phyloP scores from a whole-genome alignment of 345 rosid species.

The Pseudoturritis turrita region DNA sequence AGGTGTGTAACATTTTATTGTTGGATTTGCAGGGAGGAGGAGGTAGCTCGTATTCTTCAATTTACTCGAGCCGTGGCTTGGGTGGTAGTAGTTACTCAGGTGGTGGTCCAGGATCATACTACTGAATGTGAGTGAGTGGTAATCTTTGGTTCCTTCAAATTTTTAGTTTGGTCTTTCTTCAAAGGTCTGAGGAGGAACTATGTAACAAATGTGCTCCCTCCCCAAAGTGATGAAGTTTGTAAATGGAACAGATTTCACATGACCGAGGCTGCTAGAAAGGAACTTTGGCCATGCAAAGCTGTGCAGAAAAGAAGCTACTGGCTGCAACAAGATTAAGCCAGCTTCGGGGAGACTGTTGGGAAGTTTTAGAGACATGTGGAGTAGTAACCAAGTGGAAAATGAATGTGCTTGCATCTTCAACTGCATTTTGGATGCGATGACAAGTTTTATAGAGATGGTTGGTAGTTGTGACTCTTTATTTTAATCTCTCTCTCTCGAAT shows the following conservation, averaged over 20 bases:
- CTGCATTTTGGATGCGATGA: constrained; percentile 38
- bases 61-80: constrained; percentile 78
- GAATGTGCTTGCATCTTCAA: constrained; percentile 34
- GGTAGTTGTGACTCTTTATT: constrained; percentile 32
- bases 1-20: not conserved
- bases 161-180: constrained; percentile 8
- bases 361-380: not conserved
- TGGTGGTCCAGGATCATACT: constrained; percentile 88
- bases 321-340: constrained; percentile 32
- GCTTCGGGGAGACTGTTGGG: constrained; percentile 10
- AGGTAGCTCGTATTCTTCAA: constrained; percentile 79
- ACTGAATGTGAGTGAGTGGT: constrained; percentile 52
- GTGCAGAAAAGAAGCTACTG: constrained; percentile 33
- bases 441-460: constrained; percentile 32
- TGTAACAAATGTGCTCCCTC: not conserved
- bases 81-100: constrained; percentile 81
- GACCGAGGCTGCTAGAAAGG: constrained; percentile 49
- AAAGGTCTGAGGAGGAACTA: not conserved
- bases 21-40: constrained; percentile 64
- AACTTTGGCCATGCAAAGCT: constrained; percentile 48
- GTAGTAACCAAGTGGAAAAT: not conserved
- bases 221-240: constrained; percentile 45
- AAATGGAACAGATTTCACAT: constrained; percentile 56
- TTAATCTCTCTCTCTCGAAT: not conserved
- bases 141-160: not conserved